Conservation (phyloP, 2,329 filamentous ascomycete genomes). For the Shiraia sp. region DNA sequence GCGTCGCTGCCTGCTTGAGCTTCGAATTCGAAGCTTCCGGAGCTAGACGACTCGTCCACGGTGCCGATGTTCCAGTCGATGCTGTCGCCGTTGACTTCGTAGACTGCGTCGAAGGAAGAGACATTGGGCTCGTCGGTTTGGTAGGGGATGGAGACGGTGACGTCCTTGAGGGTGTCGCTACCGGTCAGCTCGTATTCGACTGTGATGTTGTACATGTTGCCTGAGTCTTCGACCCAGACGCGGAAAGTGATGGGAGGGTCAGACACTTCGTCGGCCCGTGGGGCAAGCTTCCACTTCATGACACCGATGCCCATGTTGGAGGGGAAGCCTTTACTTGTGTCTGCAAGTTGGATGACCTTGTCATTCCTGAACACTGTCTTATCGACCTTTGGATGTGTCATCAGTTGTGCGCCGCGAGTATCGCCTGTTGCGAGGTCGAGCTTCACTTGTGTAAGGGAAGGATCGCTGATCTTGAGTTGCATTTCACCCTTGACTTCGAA, state of each 20-base stretch:
- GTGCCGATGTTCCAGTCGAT: conserved; percentile 92
- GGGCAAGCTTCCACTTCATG: conserved; percentile 85
- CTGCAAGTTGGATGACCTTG: conserved; percentile 87
- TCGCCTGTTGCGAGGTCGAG: conserved; percentile 76
- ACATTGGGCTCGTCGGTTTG: conserved; percentile 81
- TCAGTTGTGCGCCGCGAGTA: conserved; percentile 85
- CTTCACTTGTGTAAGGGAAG: conserved; percentile 88
- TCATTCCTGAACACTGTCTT: conserved; percentile 80
- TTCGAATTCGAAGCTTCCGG: conserved; percentile 93
- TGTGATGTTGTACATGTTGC: conserved; percentile 83
- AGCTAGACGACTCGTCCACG: conserved; percentile 79
- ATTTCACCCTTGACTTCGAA: conserved; percentile 91
- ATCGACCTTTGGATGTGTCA: conserved; percentile 96
- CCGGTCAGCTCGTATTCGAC: conserved; percentile 94
- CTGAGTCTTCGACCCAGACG: conserved; percentile 93
- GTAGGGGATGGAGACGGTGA: conserved; percentile 87
- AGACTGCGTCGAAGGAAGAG: conserved; percentile 90
- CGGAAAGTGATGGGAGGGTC: conserved; percentile 93
- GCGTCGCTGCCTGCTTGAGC: conserved; percentile 84
- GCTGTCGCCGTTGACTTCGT: conserved; percentile 90
- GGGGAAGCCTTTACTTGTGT: conserved; percentile 85
- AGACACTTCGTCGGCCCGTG: conserved; percentile 77
- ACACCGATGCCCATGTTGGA: conserved; percentile 93
- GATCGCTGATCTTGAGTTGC: conserved; percentile 85
- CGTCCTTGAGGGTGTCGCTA: conserved; percentile 76